Conservation (phyloP, 352 stramenopile species). For the Globisporangium orthogonon region DNA sequence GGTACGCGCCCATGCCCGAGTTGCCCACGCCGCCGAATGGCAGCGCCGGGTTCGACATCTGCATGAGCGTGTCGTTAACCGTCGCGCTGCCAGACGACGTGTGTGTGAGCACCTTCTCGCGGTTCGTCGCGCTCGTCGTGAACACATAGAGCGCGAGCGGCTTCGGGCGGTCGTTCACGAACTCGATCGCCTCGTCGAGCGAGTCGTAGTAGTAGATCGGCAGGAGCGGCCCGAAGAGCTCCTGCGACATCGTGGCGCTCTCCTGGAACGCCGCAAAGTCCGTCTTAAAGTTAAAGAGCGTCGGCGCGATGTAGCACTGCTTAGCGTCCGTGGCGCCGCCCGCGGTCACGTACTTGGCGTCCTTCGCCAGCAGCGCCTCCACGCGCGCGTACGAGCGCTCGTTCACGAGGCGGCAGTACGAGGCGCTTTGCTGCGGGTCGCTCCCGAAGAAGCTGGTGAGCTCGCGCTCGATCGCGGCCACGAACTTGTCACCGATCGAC, state of each 20-base stretch:
- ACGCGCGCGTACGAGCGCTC: slow-evolving; percentile 9
- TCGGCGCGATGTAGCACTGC: slow-evolving; percentile 82
- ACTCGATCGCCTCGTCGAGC: slow-evolving; percentile 27
- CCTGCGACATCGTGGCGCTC: slow-evolving; percentile 83
- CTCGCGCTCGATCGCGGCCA: slow-evolving; percentile 30
- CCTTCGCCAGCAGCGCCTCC: slow-evolving; percentile 43
- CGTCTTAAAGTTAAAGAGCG: slow-evolving; percentile 85
- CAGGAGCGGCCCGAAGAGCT: slow-evolving; percentile 96
- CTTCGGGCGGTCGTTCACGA: slow-evolving; percentile 41
- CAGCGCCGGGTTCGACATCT: slow-evolving; percentile 52
- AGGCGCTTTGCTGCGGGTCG: slow-evolving; percentile 38
- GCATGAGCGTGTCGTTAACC: slow-evolving; percentile 83
- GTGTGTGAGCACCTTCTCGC: slow-evolving; percentile 36
- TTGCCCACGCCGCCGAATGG: slow-evolving; percentile 82
- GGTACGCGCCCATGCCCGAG: slow-evolving; percentile 79
- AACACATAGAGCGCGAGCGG: slow-evolving; percentile 90
- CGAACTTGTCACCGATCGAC: slow-evolving; percentile 53
- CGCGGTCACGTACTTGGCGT: slow-evolving; percentile 45
- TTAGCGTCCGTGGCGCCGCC: slow-evolving; percentile 55
- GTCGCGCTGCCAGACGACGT: slow-evolving; percentile 56
- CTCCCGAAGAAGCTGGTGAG: slow-evolving; percentile 47
- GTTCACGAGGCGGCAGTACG: slow-evolving; percentile 35
- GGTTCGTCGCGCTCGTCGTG: slow-evolving; percentile 21
- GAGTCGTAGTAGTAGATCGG: slow-evolving; percentile 84
- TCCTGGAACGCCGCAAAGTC: slow-evolving; percentile 37